Conservation (phyloP, 2,329 filamentous ascomycete species). For the Pseudogymnoascus destructans region DNA sequence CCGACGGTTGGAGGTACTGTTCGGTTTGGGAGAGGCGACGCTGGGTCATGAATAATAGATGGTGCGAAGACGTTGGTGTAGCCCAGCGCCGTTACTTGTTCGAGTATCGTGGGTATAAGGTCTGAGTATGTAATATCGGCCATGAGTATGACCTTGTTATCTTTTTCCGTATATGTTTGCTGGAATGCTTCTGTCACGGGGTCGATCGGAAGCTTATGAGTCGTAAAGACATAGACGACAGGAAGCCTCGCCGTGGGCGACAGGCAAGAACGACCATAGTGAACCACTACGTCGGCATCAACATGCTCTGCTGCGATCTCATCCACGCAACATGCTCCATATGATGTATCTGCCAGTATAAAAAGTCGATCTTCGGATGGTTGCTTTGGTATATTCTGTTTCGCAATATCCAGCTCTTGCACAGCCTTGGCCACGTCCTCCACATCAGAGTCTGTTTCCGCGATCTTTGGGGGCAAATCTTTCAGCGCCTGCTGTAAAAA, state of each 20-base stretch:
- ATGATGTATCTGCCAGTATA: conserved; percentile 89
- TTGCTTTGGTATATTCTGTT: conserved; percentile 20
- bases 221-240: conserved; percentile 83
- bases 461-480: conserved; percentile 11
- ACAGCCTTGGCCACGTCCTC: conserved; percentile 15
- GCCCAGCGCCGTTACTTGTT: conserved; percentile 44
- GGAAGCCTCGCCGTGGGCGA: conserved; percentile 80
- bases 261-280: conserved; percentile 86
- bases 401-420: conserved; percentile 15
- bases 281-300: conserved; percentile 78
- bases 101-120: conserved; percentile 50
- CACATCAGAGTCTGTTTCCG: conserved; percentile 6
- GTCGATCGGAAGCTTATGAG: conserved; percentile 51
- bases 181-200: conserved; percentile 46
- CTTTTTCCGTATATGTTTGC: conserved; percentile 51
- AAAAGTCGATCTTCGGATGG: conserved; percentile 40
- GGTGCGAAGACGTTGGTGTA: conserved; percentile 61
- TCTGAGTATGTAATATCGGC: conserved; percentile 80
- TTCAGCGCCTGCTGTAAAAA: conserved; percentile 42
- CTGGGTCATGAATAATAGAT: conserved; percentile 62
- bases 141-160: conserved; percentile 60
- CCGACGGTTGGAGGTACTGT: conserved; percentile 42
- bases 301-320: conserved; percentile 93
- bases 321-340: conserved; percentile 93
- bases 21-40: conserved; percentile 73